Evolutionary conservation across 805 yeast genomes (phyloP).

Genomic region (Metschnikowia sp.): DNA sequence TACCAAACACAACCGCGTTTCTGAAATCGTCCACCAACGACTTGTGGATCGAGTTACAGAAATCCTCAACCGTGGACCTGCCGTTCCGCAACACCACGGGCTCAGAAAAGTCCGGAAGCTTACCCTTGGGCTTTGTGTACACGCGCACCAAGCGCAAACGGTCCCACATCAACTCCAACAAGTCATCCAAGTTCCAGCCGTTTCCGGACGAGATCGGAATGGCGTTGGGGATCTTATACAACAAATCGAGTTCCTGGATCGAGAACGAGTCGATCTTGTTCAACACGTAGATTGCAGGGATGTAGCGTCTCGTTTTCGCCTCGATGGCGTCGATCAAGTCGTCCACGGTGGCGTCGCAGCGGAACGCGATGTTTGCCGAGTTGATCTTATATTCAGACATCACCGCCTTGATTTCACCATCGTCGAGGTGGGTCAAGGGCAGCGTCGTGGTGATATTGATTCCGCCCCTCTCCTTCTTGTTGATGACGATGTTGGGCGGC

Average conservation of each 20-base stretch:
- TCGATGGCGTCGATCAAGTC: constrained; percentile 94
- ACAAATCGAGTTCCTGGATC: constrained; percentile 84
- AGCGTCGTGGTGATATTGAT: constrained; percentile 90
- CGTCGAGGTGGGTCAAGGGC: constrained; percentile 85
- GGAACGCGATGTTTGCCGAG: constrained; percentile 92
- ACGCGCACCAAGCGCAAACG: constrained; percentile 87
- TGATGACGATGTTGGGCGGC: constrained; percentile 89
- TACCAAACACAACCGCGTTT: constrained; percentile 89
- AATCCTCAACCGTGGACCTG: constrained; percentile 85
- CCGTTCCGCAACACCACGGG: constrained; percentile 89
- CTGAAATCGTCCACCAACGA: constrained; percentile 90
- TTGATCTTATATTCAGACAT: constrained; percentile 93
- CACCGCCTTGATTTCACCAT: constrained; percentile 93
- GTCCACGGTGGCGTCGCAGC: constrained; percentile 98
- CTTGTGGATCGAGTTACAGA: constrained; percentile 95
- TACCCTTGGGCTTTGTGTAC: constrained; percentile 96
- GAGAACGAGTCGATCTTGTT: constrained; percentile 96
- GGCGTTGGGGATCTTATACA: constrained; percentile 92
- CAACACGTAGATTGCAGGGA: constrained; percentile 91
- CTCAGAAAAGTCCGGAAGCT: constrained; percentile 87
- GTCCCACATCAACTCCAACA: constrained; percentile 94
- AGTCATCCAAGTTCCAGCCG: constrained; percentile 96
- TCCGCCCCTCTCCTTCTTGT: constrained; percentile 95
- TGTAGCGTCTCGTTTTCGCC: constrained; percentile 84
- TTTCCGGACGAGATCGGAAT: constrained; percentile 94